Evolutionary conservation across 1,139 yeast genomes (phyloP).

Genomic region (Pichia inconspicua): DNA sequence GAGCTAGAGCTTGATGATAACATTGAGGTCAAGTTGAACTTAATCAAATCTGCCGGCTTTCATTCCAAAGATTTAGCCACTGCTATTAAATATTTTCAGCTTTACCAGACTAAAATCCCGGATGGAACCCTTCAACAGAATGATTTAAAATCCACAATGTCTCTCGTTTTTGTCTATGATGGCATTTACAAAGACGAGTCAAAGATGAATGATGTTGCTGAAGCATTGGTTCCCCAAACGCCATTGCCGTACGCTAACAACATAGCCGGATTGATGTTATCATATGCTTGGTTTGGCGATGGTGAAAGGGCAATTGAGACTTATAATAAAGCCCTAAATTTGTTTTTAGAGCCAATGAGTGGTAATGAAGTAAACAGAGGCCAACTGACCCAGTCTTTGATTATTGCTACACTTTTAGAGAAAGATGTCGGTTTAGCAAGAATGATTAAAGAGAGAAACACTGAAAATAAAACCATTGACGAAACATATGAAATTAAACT

Average conservation of each 20-base stretch:
- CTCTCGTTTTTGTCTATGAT: slow-evolving; percentile 35
- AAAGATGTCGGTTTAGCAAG: slow-evolving; percentile 58
- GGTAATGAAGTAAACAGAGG: slow-evolving; percentile 38
- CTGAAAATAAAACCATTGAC: slow-evolving; percentile 34
- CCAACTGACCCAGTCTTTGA: slow-evolving; percentile 44
- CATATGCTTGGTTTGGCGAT: slow-evolving; percentile 36
- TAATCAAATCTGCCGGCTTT: slow-evolving; percentile 22
- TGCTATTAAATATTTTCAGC: slow-evolving; percentile 41
- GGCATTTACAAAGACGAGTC: slow-evolving; percentile 33
- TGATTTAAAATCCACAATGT: slow-evolving; percentile 30
- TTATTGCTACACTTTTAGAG: slow-evolving; percentile 40
- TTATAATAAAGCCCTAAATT: slow-evolving; percentile 39
- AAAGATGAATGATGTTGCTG: slow-evolving; percentile 36
- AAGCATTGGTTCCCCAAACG: slow-evolving; percentile 36
- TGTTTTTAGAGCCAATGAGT: slow-evolving; percentile 16
- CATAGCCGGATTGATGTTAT: slow-evolving; percentile 41
- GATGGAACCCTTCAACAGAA: slow-evolving; percentile 31
- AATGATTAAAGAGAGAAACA: slow-evolving; percentile 50
- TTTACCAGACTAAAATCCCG: slow-evolving; percentile 34
- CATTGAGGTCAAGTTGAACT: slow-evolving; percentile 21
- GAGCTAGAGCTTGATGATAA: slow-evolving; percentile 17
- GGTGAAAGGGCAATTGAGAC: slow-evolving; percentile 39
- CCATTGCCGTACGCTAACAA: slow-evolving; percentile 33
- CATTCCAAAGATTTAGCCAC: slow-evolving; percentile 30
- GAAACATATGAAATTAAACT: slow-evolving; percentile 40